A percentile compares a stretch with the other conserved stretches of the same genome.
Conservation (phyloP, 768 basidiomycete species). For the Boletellus sp. region DNA sequence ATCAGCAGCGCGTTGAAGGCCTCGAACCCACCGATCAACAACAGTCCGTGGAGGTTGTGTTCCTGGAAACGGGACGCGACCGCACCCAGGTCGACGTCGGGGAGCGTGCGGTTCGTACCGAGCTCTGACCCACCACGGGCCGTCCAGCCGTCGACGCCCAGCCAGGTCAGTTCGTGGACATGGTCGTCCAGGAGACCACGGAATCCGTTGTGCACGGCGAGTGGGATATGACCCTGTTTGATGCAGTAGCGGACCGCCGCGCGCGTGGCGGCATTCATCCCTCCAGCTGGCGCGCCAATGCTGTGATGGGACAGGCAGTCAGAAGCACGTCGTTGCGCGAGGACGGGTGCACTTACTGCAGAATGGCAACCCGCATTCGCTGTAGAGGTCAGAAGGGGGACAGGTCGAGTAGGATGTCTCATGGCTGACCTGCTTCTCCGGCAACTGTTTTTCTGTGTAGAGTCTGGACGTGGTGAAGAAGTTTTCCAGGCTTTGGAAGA, state of each 20-base stretch:
- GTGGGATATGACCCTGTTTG: conserved; percentile 86
- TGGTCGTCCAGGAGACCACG: conserved; percentile 89
- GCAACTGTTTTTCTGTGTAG: conserved; percentile 50
- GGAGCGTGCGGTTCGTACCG: conserved; percentile 90
- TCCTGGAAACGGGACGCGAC: conserved; percentile 91
- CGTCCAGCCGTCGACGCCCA: conserved; percentile 96
- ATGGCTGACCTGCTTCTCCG: conserved; percentile 41
- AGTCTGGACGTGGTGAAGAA: conserved; percentile 73
- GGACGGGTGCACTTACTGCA: conserved; percentile 57
- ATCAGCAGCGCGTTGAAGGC: conserved; percentile 78
- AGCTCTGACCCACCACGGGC: conserved; percentile 96
- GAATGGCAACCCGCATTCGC: conserved; percentile 77
- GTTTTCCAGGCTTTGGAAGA: conserved; percentile 80
- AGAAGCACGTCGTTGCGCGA: not conserved
- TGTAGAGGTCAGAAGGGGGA: conserved; percentile 27
- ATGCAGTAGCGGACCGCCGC: conserved; percentile 92
- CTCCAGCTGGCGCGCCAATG: conserved; percentile 95
- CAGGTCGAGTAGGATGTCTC: not conserved
- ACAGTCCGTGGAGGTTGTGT: conserved; percentile 68
- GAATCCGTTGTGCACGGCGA: conserved; percentile 95
- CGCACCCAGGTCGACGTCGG: conserved; percentile 81
- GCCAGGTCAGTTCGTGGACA: conserved; percentile 85
- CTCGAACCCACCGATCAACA: conserved; percentile 97
- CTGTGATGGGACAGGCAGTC: conserved; percentile 37
- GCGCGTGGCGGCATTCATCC: conserved; percentile 98